Evolutionary conservation across 768 basidiomycete genomes (phyloP).

Genomic region (Russula lepida): DNA sequence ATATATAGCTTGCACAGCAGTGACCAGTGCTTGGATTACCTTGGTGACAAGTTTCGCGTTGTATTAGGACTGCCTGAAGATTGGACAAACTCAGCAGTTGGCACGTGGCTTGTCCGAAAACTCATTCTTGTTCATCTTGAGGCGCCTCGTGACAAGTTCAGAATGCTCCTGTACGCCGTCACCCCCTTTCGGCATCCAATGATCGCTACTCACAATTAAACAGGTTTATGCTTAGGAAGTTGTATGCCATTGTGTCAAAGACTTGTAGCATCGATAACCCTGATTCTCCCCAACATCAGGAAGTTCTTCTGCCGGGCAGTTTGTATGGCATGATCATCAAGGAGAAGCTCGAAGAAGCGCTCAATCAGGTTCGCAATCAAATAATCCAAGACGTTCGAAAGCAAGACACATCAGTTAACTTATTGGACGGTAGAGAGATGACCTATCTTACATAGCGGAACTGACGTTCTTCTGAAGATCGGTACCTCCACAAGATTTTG

Average conservation of each 20-base stretch:
- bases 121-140: slow-evolving; percentile 86
- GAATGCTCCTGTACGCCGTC: slow-evolving; percentile 75
- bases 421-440: slow-evolving; percentile 65
- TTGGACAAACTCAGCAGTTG: slow-evolving; percentile 77
- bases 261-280: slow-evolving; percentile 92
- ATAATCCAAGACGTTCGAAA: slow-evolving; percentile 69
- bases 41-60: slow-evolving; percentile 95
- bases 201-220: not conserved
- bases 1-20: slow-evolving; percentile 81
- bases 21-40: slow-evolving; percentile 85
- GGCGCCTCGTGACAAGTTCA: slow-evolving; percentile 85
- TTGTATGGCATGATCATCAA: slow-evolving; percentile 98
- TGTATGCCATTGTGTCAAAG: slow-evolving; percentile 85
- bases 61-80: slow-evolving; percentile 89
- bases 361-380: slow-evolving; percentile 62
- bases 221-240: slow-evolving; percentile 96
- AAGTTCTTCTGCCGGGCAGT: slow-evolving; percentile 87
- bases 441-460: not conserved
- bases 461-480: slow-evolving; percentile 39
- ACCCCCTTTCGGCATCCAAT: not conserved
- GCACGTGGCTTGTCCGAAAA: slow-evolving; percentile 74
- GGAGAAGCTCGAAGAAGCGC: slow-evolving; percentile 86
- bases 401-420: slow-evolving; percentile 69
- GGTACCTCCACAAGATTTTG: slow-evolving; percentile 71
- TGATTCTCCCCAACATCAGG: slow-evolving; percentile 98